Conservation (phyloP, 768 basidiomycete genomes). For the Boletellus emodensis region DNA sequence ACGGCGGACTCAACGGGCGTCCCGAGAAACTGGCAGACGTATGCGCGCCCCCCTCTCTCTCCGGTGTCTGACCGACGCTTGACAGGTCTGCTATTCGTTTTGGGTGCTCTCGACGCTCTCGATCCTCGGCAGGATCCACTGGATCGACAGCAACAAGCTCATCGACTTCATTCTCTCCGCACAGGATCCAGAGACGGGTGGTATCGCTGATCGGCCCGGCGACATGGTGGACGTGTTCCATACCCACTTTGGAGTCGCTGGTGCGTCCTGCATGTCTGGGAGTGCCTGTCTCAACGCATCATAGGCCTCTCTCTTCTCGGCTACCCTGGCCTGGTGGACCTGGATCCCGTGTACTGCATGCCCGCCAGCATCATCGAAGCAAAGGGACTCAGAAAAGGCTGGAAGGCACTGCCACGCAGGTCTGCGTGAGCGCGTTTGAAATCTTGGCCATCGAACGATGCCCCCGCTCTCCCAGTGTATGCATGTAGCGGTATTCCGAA, state of each 20-base stretch:
- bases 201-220: conserved; percentile 90
- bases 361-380: conserved; percentile 69
- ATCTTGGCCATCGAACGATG: no score
- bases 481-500: conserved; percentile 2
- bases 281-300: not conserved
- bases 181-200: conserved; percentile 86
- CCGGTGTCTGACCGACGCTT: not conserved
- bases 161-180: conserved; percentile 81
- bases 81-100: conserved; percentile 88
- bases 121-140: conserved; percentile 74
- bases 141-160: conserved; percentile 85
- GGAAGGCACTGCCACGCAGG: conserved; percentile 30
- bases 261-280: conserved; percentile 30
- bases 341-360: conserved; percentile 98
- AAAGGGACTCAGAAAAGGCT: conserved; percentile 60
- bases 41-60: conserved; percentile 24
- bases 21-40: conserved; percentile 98
- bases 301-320: conserved; percentile 80
- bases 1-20: conserved; percentile 93
- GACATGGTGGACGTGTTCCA: conserved; percentile 98
- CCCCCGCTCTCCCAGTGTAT: no score
- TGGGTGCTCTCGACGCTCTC: conserved; percentile 91
- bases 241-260: conserved; percentile 88
- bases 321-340: conserved; percentile 75
- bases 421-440: conserved; percentile 5